Base-by-base conservation (phyloP, 1,284 basidiomycete genomes). In the Inonotus hispidus region DNA sequence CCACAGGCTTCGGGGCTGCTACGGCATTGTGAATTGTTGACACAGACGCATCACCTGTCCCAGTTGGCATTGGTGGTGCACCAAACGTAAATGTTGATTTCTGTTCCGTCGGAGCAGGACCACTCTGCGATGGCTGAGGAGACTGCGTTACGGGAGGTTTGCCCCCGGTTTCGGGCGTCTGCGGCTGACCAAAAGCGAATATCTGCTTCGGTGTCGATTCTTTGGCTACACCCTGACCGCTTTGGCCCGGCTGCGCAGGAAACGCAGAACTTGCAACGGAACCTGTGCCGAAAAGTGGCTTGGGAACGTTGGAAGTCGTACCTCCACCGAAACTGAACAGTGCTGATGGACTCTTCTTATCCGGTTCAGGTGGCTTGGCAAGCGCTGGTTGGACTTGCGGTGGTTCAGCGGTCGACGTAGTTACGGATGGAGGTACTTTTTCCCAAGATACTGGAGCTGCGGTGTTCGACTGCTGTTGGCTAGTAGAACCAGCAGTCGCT, bases 31-130 rank as follows among this genome's bases (percentile, higher is more conserved):
- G 19, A 38, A 27, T 46, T 13, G 52, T 19, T 7, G 61, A n/a
- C 2, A 58, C 14, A 35, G 53, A 25, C 21, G 58, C 23, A 37
- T 57, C 58, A 43, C 32, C 49, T 16, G 29, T 19, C 19, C 54
- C 35, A 21, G 43, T 35, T 23, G 38, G 39, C 27, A 60, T 32
- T 16, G 59, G 55, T 7, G 66, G 60, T 13, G 60, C 59, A 19
- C 60, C 62, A 47, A 71, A 69, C 41, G 64, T 49, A 37, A 69
- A 71, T 27, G 64, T 2, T 13, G 84, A 82, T 64, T 89, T 88
- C 66, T 83, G 85, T 16, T 80, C 81, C n/a, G 72, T 70, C 14
- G 32, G 53, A 43, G 49, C 43, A 1, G 73, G 25, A 10, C 23
- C 21, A 49, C 14, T 50, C 21, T 52, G 56, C 7, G 35, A 10